phyloP scores from a whole-genome alignment of 2,329 filamentous ascomycete genomes.

The Aspergillus ibericus region DNA sequence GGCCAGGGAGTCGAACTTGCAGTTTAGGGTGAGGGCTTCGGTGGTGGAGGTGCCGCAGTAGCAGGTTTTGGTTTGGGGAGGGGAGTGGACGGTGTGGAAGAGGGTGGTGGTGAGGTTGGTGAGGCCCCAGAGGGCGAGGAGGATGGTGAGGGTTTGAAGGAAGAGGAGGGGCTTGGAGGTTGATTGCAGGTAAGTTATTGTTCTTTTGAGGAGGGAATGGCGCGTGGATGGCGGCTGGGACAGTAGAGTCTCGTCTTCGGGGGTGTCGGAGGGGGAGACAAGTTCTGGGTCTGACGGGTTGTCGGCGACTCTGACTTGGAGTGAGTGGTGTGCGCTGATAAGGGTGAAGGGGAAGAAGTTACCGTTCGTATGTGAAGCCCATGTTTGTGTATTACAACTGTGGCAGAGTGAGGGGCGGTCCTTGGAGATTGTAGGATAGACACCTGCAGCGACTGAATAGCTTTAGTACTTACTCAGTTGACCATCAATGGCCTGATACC shows the following conservation, averaged over 20 bases:
- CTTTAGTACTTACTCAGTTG: too few relatives aligned
- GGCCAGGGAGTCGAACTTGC: conserved; percentile 37
- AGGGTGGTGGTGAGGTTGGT: not conserved
- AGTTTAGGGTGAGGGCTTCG: conserved; percentile 29
- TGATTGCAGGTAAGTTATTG: not conserved
- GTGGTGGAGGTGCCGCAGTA: conserved; percentile 32
- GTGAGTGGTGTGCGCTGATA: not conserved
- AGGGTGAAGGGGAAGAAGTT: not conserved
- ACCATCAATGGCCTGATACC: too few relatives aligned
- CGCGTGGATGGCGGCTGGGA: not conserved
- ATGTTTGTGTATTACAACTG: not conserved
- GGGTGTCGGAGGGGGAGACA: not conserved
- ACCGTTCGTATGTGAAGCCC: not conserved
- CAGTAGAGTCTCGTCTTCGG: not conserved
- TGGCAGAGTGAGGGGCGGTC: not conserved
- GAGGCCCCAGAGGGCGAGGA: not conserved
- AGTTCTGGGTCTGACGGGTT: not conserved
- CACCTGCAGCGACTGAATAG: not conserved
- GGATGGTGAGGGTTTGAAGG: not conserved
- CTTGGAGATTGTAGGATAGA: not conserved
- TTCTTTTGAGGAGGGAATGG: not conserved
- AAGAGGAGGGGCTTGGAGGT: not conserved
- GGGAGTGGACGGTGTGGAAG: not conserved
- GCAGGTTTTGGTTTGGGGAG: conserved; percentile 17
- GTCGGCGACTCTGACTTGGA: not conserved